phyloP scores from a whole-genome alignment of 352 stramenopile genomes.

The Saprolegnia diclina region DNA sequence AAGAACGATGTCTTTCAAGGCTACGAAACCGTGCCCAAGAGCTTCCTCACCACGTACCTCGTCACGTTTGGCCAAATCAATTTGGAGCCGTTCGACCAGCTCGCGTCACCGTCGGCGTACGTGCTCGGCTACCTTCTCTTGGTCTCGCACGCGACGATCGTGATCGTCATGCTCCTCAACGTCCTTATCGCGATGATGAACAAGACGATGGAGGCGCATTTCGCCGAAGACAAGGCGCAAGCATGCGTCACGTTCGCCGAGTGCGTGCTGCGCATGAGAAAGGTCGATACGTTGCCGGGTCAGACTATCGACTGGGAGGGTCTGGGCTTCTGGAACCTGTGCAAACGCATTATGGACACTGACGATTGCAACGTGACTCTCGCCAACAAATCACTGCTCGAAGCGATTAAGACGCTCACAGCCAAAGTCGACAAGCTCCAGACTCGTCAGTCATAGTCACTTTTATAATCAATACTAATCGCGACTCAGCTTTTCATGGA shows the following conservation, averaged over 20 bases:
- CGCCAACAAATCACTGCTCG: too few species aligned
- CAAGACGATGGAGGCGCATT: not conserved
- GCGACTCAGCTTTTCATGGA: too few species aligned
- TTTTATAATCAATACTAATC: too few species aligned
- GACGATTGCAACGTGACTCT: too few species aligned
- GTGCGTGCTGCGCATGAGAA: constrained; percentile 6
- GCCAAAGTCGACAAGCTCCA: too few species aligned
- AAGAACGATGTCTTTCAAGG: too few species aligned
- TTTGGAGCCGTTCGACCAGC: not conserved
- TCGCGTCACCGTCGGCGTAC: not conserved
- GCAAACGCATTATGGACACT: too few species aligned
- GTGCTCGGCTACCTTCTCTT: not conserved
- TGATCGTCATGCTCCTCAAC: constrained; percentile 17
- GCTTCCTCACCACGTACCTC: not conserved
- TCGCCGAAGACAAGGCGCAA: not conserved
- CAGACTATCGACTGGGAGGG: too few species aligned
- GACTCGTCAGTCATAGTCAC: too few species aligned
- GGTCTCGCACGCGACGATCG: not conserved
- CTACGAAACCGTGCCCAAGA: not conserved
- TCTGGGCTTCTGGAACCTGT: too few species aligned
- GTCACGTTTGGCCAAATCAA: constrained; percentile 3
- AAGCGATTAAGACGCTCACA: too few species aligned
- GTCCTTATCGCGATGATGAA: constrained; percentile 18
- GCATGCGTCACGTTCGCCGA: not conserved
- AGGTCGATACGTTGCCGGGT: not conserved